phyloP scores from a whole-genome alignment of 2,329 filamentous ascomycete species.

The Fusarium sp. region DNA sequence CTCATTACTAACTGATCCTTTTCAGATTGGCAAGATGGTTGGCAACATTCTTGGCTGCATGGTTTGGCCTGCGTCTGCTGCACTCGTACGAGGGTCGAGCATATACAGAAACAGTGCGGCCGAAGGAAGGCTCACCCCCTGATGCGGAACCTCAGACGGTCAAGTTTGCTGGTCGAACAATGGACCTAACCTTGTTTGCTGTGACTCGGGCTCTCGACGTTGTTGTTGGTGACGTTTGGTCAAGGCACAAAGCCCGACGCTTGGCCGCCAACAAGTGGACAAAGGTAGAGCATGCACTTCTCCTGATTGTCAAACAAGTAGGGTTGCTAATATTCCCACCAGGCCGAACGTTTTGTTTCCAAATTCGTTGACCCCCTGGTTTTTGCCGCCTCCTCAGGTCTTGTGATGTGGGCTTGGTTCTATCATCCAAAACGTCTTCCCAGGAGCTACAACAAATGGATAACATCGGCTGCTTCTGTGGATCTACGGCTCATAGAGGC shows the following conservation, averaged over 20 bases:
- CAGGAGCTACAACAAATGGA: conserved; percentile 83
- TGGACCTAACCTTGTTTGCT: conserved; percentile 86
- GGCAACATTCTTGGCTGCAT: conserved; percentile 70
- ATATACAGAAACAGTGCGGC: conserved; percentile 56
- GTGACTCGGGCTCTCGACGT: conserved; percentile 79
- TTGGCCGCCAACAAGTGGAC: conserved; percentile 62
- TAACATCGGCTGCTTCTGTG: conserved; percentile 79
- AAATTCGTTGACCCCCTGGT: conserved; percentile 71
- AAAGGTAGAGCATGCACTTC: conserved; percentile 50
- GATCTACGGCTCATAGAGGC: conserved; percentile 80
- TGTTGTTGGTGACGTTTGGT: conserved; percentile 74
- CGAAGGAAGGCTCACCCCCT: conserved; percentile 47
- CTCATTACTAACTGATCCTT: conserved; percentile 22
- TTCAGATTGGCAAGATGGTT: conserved; percentile 67
- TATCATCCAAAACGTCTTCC: conserved; percentile 80
- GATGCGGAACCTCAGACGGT: conserved; percentile 44
- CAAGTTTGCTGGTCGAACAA: conserved; percentile 73
- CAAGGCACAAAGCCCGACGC: conserved; percentile 60
- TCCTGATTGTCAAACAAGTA: background rate
- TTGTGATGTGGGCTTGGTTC: conserved; percentile 93
- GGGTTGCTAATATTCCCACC: conserved; percentile 31
- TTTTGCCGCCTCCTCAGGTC: conserved; percentile 77
- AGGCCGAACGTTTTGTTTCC: conserved; percentile 54
- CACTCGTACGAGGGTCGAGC: conserved; percentile 65
- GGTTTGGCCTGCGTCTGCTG: conserved; percentile 67